Percentiles rank a stretch among this genome's conserved stretches.
phyloP scores from a whole-genome alignment of 176 grass and related monocot genomes.

The Triticum aestivum region IWGSC_CS_RefSeq_v2.1 NC_057800.1:731173845-731174344 shows the following conservation, averaged over 20 bases:
- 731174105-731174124: background rate
- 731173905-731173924: background rate
- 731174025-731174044: background rate
- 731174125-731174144: background rate
- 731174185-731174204: background rate
- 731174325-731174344: background rate
- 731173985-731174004: background rate
- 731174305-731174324: background rate
- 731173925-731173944: background rate
- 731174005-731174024: background rate
- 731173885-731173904: background rate
- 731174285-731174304: background rate
- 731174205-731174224: background rate
- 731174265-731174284: background rate
- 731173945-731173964: background rate
- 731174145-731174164: background rate
- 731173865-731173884: background rate
- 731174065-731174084: background rate
- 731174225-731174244: too few species aligned
- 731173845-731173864: background rate
- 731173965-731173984: background rate
- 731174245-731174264: too few species aligned
- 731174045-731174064: background rate
- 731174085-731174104: background rate
- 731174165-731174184: background rate